Evolutionary conservation across 345 rosid genomes (phyloP), one percentile per base, ranked within the genome.

Genomic region (Citrus hindsii): DNA sequence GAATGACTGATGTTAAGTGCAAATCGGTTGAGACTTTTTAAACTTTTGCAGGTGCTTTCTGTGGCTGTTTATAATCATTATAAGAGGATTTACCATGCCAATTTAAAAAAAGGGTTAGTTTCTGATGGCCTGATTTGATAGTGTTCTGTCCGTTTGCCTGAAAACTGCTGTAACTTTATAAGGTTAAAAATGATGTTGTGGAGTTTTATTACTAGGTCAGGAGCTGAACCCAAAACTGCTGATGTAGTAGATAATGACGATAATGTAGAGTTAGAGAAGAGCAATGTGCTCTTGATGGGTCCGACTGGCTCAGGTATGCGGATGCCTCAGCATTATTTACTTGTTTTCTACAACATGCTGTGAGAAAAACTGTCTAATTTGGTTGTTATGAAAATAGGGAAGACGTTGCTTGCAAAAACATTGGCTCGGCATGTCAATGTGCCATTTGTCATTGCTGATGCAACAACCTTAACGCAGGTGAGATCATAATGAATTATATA

Each of bases 41-140:
- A 37, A 21, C 21, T 18, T 69, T 73, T 81, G 40, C 90, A 93
- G 99, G 97, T 95, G 73, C 93, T 95, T 74, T 85, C 98, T 33
- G 98, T 95, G 46, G 99, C 98, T 79, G 98, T 95, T 71, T 90
- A 95, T 79, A 95, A 95, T 75, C 99, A 95, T 79, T 95, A 95
- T 76, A 95, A 93, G 90, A 91, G 98, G 88, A 89, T 95, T 80
- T 87, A 87, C 82, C 82, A 88, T 78, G 83, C 94, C 65, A 86
- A 93, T 72, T 75, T 87, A 83, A 82, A 56, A 71, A 90, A 91
- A 84, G 92, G 92, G 99, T 95, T 85, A 79, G 98, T 88, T 78
- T 74, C 82, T 25, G 6, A 10, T 32, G 55, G 53, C 71, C 24
- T 30, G 9, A 2, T 55, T 21, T 55, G 75, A 67, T 66, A 28